These are phyloP conservation scores for Aspergillus heteromorphus DNA, from an alignment of 495 filamentous ascomycete species.

Conservation along the genomic window DNA sequence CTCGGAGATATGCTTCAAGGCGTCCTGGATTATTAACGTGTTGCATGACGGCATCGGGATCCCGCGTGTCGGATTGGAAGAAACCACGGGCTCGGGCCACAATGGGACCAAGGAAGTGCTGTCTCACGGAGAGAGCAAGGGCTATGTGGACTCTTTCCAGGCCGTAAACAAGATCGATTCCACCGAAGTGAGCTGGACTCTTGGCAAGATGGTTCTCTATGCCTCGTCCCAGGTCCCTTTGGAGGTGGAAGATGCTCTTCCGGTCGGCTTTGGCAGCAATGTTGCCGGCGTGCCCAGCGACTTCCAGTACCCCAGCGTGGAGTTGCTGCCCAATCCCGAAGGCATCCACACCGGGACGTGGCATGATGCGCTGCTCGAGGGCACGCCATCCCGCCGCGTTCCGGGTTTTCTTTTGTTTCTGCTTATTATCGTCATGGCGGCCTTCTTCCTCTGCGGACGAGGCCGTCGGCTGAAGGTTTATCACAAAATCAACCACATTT, in stretches of 20 bases:
- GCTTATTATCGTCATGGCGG: constrained; percentile 61
- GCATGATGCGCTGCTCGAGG: constrained; percentile 65
- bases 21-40: constrained; percentile 94
- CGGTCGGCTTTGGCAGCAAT: constrained; percentile 92
- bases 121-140: constrained; percentile 66
- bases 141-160: constrained; percentile 84
- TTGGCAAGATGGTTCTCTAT: constrained; percentile 97
- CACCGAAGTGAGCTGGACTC: constrained; percentile 95
- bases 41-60: constrained; percentile 94
- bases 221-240: constrained; percentile 81
- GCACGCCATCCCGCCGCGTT: constrained; percentile 57
- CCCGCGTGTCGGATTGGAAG: constrained; percentile 79
- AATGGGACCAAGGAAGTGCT: constrained; percentile 75
- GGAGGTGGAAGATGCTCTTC: constrained; percentile 49
- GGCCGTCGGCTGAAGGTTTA: constrained; percentile 66
- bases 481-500: constrained; percentile 46
- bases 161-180: constrained; percentile 88
- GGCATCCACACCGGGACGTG: constrained; percentile 58
- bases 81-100: constrained; percentile 38
- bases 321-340: constrained; percentile 37
- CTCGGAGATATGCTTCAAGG: constrained; percentile 91
- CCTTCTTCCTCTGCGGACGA: constrained; percentile 64
- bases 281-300: constrained; percentile 58
- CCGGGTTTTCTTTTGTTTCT: constrained; percentile 70
- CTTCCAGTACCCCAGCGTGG: constrained; percentile 80